phyloP scores from a whole-genome alignment of 495 filamentous ascomycete genomes.

The Tetracladium setigerum region DNA sequence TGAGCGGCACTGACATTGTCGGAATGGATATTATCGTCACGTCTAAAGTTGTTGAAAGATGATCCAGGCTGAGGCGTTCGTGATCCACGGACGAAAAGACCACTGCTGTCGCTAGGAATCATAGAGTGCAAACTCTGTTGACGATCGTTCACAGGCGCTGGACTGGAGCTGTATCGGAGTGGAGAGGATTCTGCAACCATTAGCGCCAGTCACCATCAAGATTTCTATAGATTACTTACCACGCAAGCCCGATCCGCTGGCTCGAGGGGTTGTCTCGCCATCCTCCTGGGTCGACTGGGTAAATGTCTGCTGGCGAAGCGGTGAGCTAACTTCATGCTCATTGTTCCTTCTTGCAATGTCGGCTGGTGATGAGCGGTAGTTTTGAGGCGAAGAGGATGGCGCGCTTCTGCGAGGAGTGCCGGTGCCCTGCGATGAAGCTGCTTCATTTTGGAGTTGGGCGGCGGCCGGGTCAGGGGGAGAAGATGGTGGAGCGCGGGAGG shows the following conservation, averaged over 20 bases:
- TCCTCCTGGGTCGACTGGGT: slow-evolving; percentile 43
- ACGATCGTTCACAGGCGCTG: slow-evolving; percentile 61
- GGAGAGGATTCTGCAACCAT: slow-evolving; percentile 70
- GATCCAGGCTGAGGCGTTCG: slow-evolving; percentile 41
- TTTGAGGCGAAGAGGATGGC: slow-evolving; percentile 71
- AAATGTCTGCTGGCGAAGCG: slow-evolving; percentile 45
- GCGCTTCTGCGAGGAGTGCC: slow-evolving; percentile 29
- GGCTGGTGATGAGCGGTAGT: slow-evolving; percentile 72
- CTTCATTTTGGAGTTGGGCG: slow-evolving; percentile 36
- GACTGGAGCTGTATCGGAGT: slow-evolving; percentile 80
- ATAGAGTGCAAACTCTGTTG: slow-evolving; percentile 44
- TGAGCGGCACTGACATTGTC: slow-evolving; percentile 61
- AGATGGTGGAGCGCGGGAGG: slow-evolving; percentile 41
- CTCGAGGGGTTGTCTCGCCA: slow-evolving; percentile 68
- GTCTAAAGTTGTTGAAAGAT: slow-evolving; percentile 45
- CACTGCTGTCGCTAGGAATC: slow-evolving; percentile 64
- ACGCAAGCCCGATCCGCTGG: slow-evolving; percentile 43
- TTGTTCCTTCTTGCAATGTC: slow-evolving; percentile 26
- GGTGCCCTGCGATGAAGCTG: slow-evolving; percentile 35
- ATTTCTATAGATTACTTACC: slow-evolving; percentile 39
- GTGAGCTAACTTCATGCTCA: slow-evolving; percentile 36
- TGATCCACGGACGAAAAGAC: slow-evolving; percentile 71
- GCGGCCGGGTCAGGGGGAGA: slow-evolving; percentile 41
- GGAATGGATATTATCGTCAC: slow-evolving; percentile 71
- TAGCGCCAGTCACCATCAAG: slow-evolving; percentile 4